Conservation (phyloP, 192 early-diverging fungal genomes). For the Globomyces pollinis-pini region DNA sequence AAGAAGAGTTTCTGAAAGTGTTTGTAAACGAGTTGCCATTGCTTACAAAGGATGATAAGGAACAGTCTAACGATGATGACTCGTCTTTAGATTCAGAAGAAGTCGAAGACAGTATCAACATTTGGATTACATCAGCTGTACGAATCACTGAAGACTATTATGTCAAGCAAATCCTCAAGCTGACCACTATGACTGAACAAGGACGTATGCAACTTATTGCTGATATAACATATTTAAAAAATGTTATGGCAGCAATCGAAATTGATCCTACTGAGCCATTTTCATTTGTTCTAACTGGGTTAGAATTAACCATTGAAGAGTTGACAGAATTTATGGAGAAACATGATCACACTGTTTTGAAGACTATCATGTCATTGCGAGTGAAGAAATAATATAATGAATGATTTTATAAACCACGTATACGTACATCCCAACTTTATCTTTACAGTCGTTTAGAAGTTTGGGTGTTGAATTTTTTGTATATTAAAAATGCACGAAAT, state of each 20-base stretch:
- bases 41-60: too few relatives aligned
- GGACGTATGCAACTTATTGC: constrained; percentile 52
- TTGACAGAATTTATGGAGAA: too few relatives aligned
- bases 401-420: too few relatives aligned
- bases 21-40: background rate
- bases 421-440: too few relatives aligned
- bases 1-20: background rate
- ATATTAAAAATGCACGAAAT: constrained; percentile 24
- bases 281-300: too few relatives aligned
- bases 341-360: too few relatives aligned
- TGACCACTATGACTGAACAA: constrained; percentile 30
- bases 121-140: constrained; percentile 63
- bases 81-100: constrained; percentile 7
- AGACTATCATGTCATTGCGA: too few relatives aligned
- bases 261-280: too few relatives aligned
- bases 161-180: constrained; percentile 24
- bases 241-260: constrained; percentile 48
- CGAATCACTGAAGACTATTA: constrained; percentile 49
- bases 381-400: too few relatives aligned
- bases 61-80: background rate
- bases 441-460: too few relatives aligned
- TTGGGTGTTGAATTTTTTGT: too few relatives aligned
- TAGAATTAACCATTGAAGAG: too few relatives aligned
- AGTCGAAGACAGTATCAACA: constrained; percentile 32
- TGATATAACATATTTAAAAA: constrained; percentile 60